Percentiles rank a stretch among this genome's conserved stretches.
Evolutionary conservation across 225 moss, liverwort and hornwort genomes (phyloP).

Genomic region (Thuidium tamariscinum): DNA sequence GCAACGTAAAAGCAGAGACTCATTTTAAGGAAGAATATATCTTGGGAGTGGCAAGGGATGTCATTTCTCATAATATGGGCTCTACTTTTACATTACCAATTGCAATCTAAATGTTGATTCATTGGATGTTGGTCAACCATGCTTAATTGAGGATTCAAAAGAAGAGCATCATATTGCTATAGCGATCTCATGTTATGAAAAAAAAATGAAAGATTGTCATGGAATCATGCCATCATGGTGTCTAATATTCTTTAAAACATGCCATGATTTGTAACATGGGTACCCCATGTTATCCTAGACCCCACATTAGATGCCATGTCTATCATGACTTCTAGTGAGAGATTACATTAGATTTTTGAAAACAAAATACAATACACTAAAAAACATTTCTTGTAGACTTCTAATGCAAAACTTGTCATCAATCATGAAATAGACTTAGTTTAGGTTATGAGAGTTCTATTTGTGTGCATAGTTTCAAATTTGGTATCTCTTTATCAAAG

Average conservation of each 20-base stretch:
- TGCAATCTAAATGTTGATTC: too few relatives aligned
- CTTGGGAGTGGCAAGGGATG: accelerated
- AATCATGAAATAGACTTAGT: not conserved
- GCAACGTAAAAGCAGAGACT: not conserved
- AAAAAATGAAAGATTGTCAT: not conserved
- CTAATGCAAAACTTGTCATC: too few relatives aligned
- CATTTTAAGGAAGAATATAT: not conserved
- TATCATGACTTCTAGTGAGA: not conserved
- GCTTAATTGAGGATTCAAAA: too few relatives aligned
- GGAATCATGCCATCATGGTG: not conserved
- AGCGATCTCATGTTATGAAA: too few relatives aligned
- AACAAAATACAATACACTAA: too few relatives aligned
- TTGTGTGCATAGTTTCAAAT: not conserved
- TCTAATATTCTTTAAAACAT: not conserved
- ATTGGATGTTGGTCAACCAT: too few relatives aligned
- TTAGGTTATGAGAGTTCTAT: not conserved
- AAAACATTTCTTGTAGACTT: too few relatives aligned
- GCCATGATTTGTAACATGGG: not conserved
- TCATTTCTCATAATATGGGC: too few relatives aligned
- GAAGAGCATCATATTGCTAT: too few relatives aligned
- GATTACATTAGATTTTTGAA: too few relatives aligned
- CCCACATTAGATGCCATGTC: not conserved
- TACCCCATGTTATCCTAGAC: not conserved
- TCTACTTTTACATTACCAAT: too few relatives aligned
- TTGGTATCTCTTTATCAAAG: not conserved